Conservation (phyloP, 768 basidiomycete genomes). For the Suillus americanus region DNA sequence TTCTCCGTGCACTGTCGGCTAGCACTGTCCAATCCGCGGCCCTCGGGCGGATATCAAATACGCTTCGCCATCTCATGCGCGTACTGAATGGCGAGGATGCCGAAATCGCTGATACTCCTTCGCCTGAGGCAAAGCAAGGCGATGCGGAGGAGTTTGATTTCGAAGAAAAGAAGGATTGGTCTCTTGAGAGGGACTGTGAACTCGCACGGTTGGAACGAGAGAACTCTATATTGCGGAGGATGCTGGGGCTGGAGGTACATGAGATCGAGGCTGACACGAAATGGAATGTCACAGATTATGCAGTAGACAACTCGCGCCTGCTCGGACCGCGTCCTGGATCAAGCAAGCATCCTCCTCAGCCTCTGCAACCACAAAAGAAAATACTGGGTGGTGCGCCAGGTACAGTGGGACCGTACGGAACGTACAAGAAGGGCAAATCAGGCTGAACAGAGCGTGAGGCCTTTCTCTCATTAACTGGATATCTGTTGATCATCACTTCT, state of each 20-base stretch:
- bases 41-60: slow-evolving; percentile 65
- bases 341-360: slow-evolving; percentile 5
- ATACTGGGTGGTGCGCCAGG: slow-evolving; percentile 35
- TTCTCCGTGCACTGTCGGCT: slow-evolving; percentile 55
- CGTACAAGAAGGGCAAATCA: slow-evolving; percentile 31
- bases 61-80: slow-evolving; percentile 70
- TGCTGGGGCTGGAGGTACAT: slow-evolving; percentile 54
- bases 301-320: slow-evolving; percentile 16
- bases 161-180: slow-evolving; percentile 54
- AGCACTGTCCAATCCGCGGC: slow-evolving; percentile 67
- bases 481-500: not conserved
- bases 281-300: slow-evolving; percentile 11
- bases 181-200: slow-evolving; percentile 89
- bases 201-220: slow-evolving; percentile 84
- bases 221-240: slow-evolving; percentile 74
- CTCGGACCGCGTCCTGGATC: slow-evolving; percentile 16
- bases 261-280: slow-evolving; percentile 11
- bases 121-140: slow-evolving; percentile 8
- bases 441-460: not conserved
- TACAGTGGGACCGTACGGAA: slow-evolving; percentile 43
- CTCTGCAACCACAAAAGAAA: slow-evolving; percentile 20
- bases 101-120: slow-evolving; percentile 13
- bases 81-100: slow-evolving; percentile 65
- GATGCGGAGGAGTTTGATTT: slow-evolving; percentile 20
- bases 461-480: not conserved